Evolutionary conservation across 352 stramenopile species (phyloP).

Genomic region (Phytophthora hibernalis): DNA sequence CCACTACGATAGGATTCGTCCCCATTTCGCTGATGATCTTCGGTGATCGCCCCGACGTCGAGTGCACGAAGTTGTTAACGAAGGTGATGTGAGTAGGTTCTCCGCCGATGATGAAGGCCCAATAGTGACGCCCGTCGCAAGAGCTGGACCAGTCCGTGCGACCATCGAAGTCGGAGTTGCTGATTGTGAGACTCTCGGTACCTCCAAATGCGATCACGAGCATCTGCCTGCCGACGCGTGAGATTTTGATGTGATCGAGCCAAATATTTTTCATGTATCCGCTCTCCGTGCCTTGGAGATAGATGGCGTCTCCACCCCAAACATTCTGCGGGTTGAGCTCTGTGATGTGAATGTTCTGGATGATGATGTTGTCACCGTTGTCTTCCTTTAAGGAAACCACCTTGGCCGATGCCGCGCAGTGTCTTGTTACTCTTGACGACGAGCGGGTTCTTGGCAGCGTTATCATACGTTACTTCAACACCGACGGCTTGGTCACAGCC

Average conservation of each 20-base stretch:
- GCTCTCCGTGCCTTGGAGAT: conserved; percentile 26
- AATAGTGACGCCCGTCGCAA: conserved; percentile 61
- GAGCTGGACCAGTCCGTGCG: conserved; percentile 43
- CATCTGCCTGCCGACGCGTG: conserved; percentile 47
- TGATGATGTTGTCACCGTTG: conserved; percentile 43
- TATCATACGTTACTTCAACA: conserved; percentile 40
- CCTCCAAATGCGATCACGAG: conserved; percentile 41
- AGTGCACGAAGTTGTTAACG: conserved; percentile 49
- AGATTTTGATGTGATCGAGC: conserved; percentile 60
- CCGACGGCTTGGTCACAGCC: conserved; percentile 43
- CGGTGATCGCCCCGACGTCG: conserved; percentile 40
- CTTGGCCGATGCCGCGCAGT: conserved; percentile 30
- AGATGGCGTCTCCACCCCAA: conserved; percentile 36
- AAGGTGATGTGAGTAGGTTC: conserved; percentile 32
- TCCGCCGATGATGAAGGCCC: conserved; percentile 38
- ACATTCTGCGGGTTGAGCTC: conserved; percentile 53
- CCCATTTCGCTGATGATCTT: conserved; percentile 37
- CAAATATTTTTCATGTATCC: conserved; percentile 35
- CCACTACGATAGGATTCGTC: conserved; percentile 27
- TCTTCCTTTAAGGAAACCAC: conserved; percentile 34
- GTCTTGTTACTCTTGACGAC: conserved; percentile 39
- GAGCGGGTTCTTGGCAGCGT: conserved; percentile 32
- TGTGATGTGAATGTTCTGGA: conserved; percentile 53
- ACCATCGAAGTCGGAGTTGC: conserved; percentile 59
- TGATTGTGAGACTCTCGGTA: conserved; percentile 50